Evolutionary conservation across 139 green algal genomes (phyloP).

Genomic region (Parachlorella kessleri): DNA sequence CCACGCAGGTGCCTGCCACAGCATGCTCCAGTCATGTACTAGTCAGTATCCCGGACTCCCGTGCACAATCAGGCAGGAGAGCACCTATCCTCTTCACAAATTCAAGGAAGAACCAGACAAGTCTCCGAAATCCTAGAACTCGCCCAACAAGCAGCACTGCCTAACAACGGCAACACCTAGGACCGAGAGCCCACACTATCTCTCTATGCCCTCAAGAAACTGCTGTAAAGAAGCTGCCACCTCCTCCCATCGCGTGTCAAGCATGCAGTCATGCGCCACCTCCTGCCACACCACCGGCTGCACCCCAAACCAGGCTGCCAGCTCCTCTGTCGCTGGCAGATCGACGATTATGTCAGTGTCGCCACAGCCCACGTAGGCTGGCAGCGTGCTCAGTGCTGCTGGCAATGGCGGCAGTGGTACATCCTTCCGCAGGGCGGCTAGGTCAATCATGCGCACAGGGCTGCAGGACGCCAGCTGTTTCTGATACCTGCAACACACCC

Average conservation of each 20-base stretch:
- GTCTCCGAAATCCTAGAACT: too few species aligned
- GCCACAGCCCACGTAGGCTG: constrained; percentile 68
- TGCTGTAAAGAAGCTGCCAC: constrained; percentile 50
- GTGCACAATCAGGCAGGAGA: too few species aligned
- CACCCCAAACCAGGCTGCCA: constrained; percentile 51
- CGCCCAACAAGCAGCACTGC: too few species aligned
- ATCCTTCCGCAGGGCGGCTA: constrained; percentile 53
- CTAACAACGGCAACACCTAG: too few species aligned
- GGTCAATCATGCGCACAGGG: constrained; percentile 58
- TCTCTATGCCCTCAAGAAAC: constrained; percentile 64
- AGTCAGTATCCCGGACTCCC: too few species aligned
- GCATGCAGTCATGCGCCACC: constrained; percentile 88
- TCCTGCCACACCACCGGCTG: constrained; percentile 50
- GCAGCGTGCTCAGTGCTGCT: constrained; percentile 7
- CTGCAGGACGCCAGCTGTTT: constrained; percentile 49
- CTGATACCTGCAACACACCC: constrained; percentile 51
- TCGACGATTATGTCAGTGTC: constrained; percentile 69
- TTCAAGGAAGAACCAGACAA: too few species aligned
- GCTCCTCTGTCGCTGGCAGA: constrained; percentile 48
- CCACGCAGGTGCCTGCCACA: too few species aligned
- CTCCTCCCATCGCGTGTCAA: constrained; percentile 73
- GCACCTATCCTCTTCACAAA: too few species aligned
- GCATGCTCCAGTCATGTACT: too few species aligned
- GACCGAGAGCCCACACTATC: too few species aligned
- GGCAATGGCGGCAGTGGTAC: constrained; percentile 57